Base-by-base conservation (phyloP, 140 eudicot species). In the Stevia rebaudiana region DNA sequence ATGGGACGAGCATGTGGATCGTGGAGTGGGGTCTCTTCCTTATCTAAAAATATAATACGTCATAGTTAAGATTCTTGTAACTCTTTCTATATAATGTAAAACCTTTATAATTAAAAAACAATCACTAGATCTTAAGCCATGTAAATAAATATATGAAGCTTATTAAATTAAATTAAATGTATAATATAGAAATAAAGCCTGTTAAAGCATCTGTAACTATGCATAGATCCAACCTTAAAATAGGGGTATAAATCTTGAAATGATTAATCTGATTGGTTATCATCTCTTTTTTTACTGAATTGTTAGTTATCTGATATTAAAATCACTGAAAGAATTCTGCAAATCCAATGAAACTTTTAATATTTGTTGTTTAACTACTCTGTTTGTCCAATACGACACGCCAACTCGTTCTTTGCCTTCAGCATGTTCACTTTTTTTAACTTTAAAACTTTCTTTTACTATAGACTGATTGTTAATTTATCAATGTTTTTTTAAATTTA, bases 1-100 rank as follows among this genome's bases (percentile, higher is more conserved):
- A 67, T 31, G 61, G 52, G 67, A 64, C 11, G 67, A 43, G 60
- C 78, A 73, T 33, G 72, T 73, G 72, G 55, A 12, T 41, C 49
- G 39, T n/a, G 53, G 60, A 6, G 11, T 11, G 15, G 36, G 31
- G 41, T 39, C 18, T 31, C 31, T 55, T 52, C 13, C n/a, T 33
- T 17, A 17, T 24, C 21, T 53, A 11, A 53, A 53, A 12, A 28
- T 15, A n/a, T 4, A 15, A 55, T 55, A 55, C 42, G 62, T 28
- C 24, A 28, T 55, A 15, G n/a, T 55, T 6, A 55, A 55, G 62
- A 55, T 55, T 55, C 62, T 55, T 28, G n/a, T 30, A 13, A 55
- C 62, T 55, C 30, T 48, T 55, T 55, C 62, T 30, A 2, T 28
- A 28, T 15, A 2, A 55, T 8, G 15, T 55, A 55, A 28, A 55